These are phyloP conservation scores for Aspergillus sclerotiicarbonarius DNA, from an alignment of 495 filamentous ascomycete genomes.

Conservation along the genomic window DNA sequence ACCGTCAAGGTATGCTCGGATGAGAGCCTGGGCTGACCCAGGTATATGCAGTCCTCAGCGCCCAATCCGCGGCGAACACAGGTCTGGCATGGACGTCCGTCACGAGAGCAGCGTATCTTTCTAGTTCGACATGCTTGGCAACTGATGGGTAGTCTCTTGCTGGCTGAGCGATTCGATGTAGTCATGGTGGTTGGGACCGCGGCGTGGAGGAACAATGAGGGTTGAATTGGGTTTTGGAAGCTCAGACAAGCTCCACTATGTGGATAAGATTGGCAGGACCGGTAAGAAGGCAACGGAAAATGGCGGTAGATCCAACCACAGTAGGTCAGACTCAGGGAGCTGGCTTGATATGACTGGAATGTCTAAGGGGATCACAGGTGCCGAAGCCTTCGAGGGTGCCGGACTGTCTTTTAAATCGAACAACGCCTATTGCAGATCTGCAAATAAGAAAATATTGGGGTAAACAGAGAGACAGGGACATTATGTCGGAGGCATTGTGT, in stretches of 20 bases:
- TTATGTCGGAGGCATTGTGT: neutral
- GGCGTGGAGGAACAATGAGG: neutral
- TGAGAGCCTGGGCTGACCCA: conserved; percentile 40
- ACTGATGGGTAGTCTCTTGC: conserved; percentile 42
- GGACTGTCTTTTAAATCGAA: neutral
- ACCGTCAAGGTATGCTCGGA: conserved; percentile 28
- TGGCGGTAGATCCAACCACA: neutral
- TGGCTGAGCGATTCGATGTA: conserved; percentile 23
- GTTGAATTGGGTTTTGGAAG: neutral
- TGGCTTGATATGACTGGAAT: neutral
- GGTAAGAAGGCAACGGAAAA: neutral
- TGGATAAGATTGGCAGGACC: neutral
- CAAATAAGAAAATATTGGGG: neutral
- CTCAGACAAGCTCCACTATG: neutral
- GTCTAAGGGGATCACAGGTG: neutral
- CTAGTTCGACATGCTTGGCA: conserved; percentile 42
- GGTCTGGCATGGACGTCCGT: conserved; percentile 42
- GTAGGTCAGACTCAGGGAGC: neutral
- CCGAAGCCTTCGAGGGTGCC: neutral
- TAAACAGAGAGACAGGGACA: neutral
- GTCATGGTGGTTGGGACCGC: conserved; percentile 8
- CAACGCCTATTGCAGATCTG: neutral
- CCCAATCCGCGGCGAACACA: conserved; percentile 40
- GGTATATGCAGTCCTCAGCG: conserved; percentile 43
- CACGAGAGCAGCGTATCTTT: conserved; percentile 43